phyloP scores from a whole-genome alignment of 805 yeast species.

The Barnettozyma salicaria region DNA sequence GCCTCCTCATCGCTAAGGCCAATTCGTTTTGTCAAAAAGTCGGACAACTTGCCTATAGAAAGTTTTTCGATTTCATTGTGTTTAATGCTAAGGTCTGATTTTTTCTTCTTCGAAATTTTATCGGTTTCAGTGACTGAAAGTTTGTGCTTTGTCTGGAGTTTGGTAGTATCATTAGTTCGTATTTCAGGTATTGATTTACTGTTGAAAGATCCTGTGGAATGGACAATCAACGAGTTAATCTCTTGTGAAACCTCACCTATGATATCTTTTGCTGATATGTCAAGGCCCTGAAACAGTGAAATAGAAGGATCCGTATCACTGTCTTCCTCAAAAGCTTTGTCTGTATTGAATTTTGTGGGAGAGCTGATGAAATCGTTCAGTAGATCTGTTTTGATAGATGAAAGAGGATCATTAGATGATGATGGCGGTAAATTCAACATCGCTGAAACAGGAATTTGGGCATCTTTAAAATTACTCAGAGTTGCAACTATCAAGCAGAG shows the following conservation, averaged over 20 bases:
- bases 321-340: no score
- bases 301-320: neutral
- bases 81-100: slow-evolving; percentile 13
- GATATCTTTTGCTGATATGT: neutral
- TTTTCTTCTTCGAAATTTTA: slow-evolving; percentile 14
- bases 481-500: neutral
- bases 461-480: neutral
- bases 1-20: slow-evolving; percentile 25
- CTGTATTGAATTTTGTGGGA: neutral
- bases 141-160: neutral
- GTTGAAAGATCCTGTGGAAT: neutral
- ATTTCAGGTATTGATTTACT: neutral
- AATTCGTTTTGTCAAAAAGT: slow-evolving; percentile 11
- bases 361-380: neutral
- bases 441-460: neutral
- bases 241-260: slow-evolving; percentile 4
- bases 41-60: slow-evolving; percentile 7
- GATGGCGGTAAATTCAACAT: neutral
- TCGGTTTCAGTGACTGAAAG: neutral
- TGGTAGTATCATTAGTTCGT: slow-evolving; percentile 1
- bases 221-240: slow-evolving; percentile 1
- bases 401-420: neutral
- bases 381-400: neutral
- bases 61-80: slow-evolving; percentile 17
- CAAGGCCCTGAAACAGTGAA: neutral